Evolutionary conservation across 768 basidiomycete species (phyloP).

Genomic region (Phaeotremella fagi): DNA sequence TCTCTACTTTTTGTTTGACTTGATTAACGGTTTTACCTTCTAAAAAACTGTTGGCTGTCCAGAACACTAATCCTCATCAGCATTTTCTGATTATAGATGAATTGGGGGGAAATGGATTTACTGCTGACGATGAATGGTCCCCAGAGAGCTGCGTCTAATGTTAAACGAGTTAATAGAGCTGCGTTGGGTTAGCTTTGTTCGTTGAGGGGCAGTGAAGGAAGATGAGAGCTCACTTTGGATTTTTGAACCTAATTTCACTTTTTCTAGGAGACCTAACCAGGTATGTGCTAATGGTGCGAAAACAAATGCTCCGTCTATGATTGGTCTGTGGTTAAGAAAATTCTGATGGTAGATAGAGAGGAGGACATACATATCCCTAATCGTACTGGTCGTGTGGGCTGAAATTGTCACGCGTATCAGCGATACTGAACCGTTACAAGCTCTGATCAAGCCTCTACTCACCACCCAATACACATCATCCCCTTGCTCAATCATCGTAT

Average conservation of each 20-base stretch:
- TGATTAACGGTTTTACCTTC: conserved; percentile 36
- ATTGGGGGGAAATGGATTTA: conserved; percentile 7
- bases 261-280: conserved; percentile 34
- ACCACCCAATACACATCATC: conserved; percentile 14
- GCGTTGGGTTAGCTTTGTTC: background rate
- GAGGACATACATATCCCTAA: conserved; percentile 32
- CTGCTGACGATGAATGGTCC: conserved; percentile 36
- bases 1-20: conserved; percentile 35
- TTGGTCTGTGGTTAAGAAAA: background rate
- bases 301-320: conserved; percentile 32
- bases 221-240: conserved; percentile 22
- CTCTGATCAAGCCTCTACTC: background rate
- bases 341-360: background rate
- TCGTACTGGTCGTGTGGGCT: conserved; percentile 37
- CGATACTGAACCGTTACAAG: background rate
- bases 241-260: conserved; percentile 20
- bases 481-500: no score
- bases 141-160: conserved; percentile 36
- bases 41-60: conserved; percentile 33
- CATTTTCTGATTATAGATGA: conserved; percentile 6
- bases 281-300: conserved; percentile 45
- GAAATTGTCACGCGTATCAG: background rate
- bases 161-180: conserved; percentile 30
- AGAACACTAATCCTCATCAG: conserved; percentile 21
- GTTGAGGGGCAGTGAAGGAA: background rate